Evolutionary conservation across 2,329 filamentous ascomycete species (phyloP).

Genomic region (Xylariaceae sp.): DNA sequence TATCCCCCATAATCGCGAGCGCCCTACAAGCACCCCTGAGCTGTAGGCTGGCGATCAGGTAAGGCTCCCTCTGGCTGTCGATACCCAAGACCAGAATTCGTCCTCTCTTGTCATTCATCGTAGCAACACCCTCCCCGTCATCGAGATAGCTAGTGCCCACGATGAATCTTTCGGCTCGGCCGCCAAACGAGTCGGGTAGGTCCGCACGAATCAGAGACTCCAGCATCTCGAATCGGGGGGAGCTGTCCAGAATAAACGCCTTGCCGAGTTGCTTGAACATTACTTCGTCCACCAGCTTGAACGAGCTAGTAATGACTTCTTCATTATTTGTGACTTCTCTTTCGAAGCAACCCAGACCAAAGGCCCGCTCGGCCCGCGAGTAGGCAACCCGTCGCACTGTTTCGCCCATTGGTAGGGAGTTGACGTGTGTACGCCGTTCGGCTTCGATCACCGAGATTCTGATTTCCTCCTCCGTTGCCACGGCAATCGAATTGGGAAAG

Average conservation of each 20-base stretch:
- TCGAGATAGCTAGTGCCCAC: slow-evolving; percentile 78
- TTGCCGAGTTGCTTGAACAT: slow-evolving; percentile 72
- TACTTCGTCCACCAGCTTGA: slow-evolving; percentile 87
- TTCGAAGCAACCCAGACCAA: slow-evolving; percentile 81
- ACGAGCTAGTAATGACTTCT: slow-evolving; percentile 73
- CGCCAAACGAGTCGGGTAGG: slow-evolving; percentile 54
- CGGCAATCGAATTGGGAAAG: slow-evolving; percentile 73
- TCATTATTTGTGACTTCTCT: slow-evolving; percentile 64
- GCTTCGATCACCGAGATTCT: slow-evolving; percentile 78
- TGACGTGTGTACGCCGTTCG: slow-evolving; percentile 82
- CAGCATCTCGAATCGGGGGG: slow-evolving; percentile 60
- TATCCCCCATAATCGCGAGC: slow-evolving; percentile 66
- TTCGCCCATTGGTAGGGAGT: slow-evolving; percentile 69
- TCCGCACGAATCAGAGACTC: slow-evolving; percentile 78
- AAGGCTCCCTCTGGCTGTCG: slow-evolving; percentile 66
- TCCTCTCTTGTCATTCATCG: slow-evolving; percentile 54
- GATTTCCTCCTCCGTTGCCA: slow-evolving; percentile 71
- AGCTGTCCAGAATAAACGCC: slow-evolving; percentile 55
- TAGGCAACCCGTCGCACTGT: slow-evolving; percentile 86
- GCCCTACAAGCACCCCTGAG: slow-evolving; percentile 78
- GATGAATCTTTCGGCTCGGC: slow-evolving; percentile 71
- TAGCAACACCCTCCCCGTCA: slow-evolving; percentile 46
- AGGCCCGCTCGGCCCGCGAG: slow-evolving; percentile 69
- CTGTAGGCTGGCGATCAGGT: slow-evolving; percentile 61
- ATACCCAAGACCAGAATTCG: slow-evolving; percentile 83